Evolutionary conservation across 768 basidiomycete species (phyloP).

Genomic region (Leccinum arenicola): DNA sequence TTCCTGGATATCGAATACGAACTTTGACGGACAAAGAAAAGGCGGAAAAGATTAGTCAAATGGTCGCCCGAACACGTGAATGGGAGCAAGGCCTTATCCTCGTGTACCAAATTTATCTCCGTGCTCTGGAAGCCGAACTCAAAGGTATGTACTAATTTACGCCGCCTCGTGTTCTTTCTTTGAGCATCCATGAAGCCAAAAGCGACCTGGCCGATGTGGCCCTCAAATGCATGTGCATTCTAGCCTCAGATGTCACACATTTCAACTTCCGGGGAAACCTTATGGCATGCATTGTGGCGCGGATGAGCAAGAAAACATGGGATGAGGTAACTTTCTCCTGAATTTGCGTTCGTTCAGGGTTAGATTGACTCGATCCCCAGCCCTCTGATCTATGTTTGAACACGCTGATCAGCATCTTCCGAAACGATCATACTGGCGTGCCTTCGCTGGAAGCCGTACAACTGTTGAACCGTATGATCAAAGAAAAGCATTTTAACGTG

Average conservation of each 20-base stretch:
- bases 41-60: constrained; percentile 90
- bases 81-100: constrained; percentile 93
- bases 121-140: constrained; percentile 78
- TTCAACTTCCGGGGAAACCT: constrained; percentile 97
- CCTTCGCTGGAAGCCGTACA: constrained; percentile 88
- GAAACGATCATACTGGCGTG: constrained; percentile 73
- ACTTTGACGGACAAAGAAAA: constrained; percentile 87
- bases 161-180: constrained; percentile 17
- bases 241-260: constrained; percentile 81
- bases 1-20: constrained; percentile 95
- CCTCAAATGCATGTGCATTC: constrained; percentile 83
- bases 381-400: constrained; percentile 82
- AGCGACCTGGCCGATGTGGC: constrained; percentile 64
- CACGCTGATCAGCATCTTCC: constrained; percentile 79
- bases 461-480: constrained; percentile 92
- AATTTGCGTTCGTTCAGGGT: constrained; percentile 3
- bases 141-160: constrained; percentile 50
- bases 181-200: constrained; percentile 45
- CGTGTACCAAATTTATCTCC: constrained; percentile 88
- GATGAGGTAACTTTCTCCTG: constrained; percentile 60
- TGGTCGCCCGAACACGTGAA: constrained; percentile 85
- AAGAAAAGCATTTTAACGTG: constrained; percentile 86
- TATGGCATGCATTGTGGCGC: constrained; percentile 81
- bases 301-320: constrained; percentile 85
- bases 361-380: constrained; percentile 39